Conservation (phyloP, 2,329 filamentous ascomycete genomes). For the Colletotrichum sojae region DNA sequence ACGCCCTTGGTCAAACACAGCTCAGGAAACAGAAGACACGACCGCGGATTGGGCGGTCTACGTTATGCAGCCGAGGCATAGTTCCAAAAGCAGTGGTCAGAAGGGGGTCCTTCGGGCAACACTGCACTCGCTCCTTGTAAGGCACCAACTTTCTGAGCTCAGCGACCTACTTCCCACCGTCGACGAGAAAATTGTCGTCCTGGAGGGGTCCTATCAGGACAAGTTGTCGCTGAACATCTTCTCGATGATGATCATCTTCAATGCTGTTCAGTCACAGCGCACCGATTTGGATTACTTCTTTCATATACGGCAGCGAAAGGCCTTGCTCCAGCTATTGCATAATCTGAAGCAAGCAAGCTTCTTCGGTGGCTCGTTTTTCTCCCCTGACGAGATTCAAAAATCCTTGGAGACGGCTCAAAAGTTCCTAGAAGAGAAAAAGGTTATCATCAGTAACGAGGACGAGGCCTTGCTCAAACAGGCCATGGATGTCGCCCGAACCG, state of each 20-base stretch:
- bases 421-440: conserved; percentile 76
- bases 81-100: conserved; percentile 66
- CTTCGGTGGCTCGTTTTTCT: conserved; percentile 85
- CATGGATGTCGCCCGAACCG: conserved; percentile 74
- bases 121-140: conserved; percentile 84
- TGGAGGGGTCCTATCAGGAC: conserved; percentile 89
- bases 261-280: conserved; percentile 89
- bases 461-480: conserved; percentile 72
- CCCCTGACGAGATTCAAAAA: conserved; percentile 71
- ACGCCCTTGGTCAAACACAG: conserved; percentile 81
- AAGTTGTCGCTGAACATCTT: conserved; percentile 88
- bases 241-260: conserved; percentile 85
- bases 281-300: conserved; percentile 91
- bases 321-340: conserved; percentile 76
- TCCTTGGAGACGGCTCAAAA: conserved; percentile 76
- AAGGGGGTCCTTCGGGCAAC: conserved; percentile 76
- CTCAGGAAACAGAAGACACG: conserved; percentile 66
- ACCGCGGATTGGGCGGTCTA: conserved; percentile 80
- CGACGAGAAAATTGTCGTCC: conserved; percentile 77
- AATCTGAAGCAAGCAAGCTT: conserved; percentile 90
- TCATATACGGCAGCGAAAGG: conserved; percentile 78
- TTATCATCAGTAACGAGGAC: conserved; percentile 74
- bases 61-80: conserved; percentile 72
- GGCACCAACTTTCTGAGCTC: conserved; percentile 82
- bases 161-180: conserved; percentile 78